Conservation (phyloP, 805 yeast genomes). For the Wickerhamiella shivajii region DNA sequence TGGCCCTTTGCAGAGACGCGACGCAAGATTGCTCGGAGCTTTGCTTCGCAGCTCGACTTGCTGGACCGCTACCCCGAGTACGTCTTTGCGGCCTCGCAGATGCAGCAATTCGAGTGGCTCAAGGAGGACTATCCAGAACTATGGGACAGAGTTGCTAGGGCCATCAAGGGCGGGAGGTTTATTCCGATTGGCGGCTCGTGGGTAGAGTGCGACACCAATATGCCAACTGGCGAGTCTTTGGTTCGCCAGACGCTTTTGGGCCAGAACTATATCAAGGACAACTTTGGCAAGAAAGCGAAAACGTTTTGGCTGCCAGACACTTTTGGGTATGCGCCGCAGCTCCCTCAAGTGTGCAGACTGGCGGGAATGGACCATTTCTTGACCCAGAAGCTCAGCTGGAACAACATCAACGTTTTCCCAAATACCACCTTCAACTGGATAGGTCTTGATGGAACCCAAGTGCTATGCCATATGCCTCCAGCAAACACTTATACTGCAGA, state of each 20-base stretch:
- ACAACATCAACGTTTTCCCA: conserved; percentile 84
- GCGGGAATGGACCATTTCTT: conserved; percentile 74
- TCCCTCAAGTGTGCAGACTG: conserved; percentile 82
- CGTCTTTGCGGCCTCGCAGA: conserved; percentile 88
- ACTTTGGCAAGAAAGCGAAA: conserved; percentile 63
- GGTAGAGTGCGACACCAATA: conserved; percentile 94
- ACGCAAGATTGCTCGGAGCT: conserved; percentile 81
- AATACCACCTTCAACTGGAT: conserved; percentile 89
- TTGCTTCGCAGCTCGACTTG: conserved; percentile 83
- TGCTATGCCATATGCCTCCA: conserved; percentile 95
- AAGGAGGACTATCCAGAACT: conserved; percentile 73
- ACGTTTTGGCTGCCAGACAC: conserved; percentile 96
- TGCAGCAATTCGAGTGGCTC: conserved; percentile 92
- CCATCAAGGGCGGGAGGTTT: conserved; percentile 58
- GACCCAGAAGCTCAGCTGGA: conserved; percentile 94
- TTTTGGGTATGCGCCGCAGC: conserved; percentile 89
- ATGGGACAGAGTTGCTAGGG: conserved; percentile 43
- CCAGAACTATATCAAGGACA: conserved; percentile 65
- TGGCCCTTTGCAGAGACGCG: conserved; percentile 99
- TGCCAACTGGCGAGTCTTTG: conserved; percentile 89
- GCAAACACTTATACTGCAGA: conserved; percentile 88
- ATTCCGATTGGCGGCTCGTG: conserved; percentile 93
- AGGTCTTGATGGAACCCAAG: conserved; percentile 86
- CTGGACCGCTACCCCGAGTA: conserved; percentile 86
- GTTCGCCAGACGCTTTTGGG: conserved; percentile 82